Evolutionary conservation across 306 rosid species (phyloP), one percentile per base, ranked within the genome.

Genomic region (Corylus heterophylla): DNA sequence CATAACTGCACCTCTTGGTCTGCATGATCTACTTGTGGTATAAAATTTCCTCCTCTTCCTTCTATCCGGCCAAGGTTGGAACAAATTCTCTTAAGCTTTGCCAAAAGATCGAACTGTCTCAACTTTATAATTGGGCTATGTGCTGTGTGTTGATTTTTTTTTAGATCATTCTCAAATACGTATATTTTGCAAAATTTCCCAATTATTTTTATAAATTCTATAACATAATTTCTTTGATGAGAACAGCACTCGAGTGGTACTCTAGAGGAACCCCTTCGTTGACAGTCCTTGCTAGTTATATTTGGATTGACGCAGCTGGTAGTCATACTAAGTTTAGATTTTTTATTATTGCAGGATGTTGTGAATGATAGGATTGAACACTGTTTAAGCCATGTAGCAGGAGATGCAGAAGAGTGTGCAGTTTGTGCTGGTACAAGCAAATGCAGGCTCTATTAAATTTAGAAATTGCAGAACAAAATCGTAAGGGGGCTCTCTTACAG

Each of bases 1-100:
- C 2, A 54, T 95, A 63, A 86, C 98, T 12, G 98, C 98, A 12
- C 98, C 98, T 69, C 96, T 92, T 78, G 98, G 98, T 51, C 87
- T 89, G 58, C 98, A 95, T 62, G 90, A 87, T 4, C 83, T 85
- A 45, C 98, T 92, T 45, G 98, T 92, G 97, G 98, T 92, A 84
- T 76, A 88, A 50, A 63, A 29, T 78, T 69, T 74, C 74, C 66
- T 77, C 17, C 20, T 25, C 71, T 47, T 39, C 6, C 20, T 6
- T 76, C 79, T 71, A 61, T 17, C 8, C 16, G 12, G 20, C 10
- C 25, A 61, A 16, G 8, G 2, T 29, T 7, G 4, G 7, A 56
- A n/a, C 29, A 42, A 69, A 74, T 20, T 61, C 67, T 22, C 54
- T 14, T 10, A 70, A 75, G 51, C 59, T 78, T 69, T 61, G 22